Evolutionary conservation across 1,284 basidiomycete genomes (phyloP).

Genomic region (Sporisorium scitamineum): DNA sequence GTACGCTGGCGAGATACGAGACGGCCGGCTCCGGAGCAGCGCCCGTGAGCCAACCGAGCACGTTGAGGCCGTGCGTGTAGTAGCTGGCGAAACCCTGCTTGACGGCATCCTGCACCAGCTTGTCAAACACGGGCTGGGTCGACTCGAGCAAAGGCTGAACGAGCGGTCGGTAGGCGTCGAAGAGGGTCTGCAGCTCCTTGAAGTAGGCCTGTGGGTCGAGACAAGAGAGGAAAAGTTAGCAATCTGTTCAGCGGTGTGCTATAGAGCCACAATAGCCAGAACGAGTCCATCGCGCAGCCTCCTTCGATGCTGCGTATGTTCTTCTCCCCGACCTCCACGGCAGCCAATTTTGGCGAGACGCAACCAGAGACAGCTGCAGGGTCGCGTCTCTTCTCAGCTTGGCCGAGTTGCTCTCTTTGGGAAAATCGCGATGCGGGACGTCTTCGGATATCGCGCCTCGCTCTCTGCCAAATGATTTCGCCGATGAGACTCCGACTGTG

Average conservation of each 20-base stretch:
- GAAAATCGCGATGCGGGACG: not conserved
- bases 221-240: slow-evolving; percentile 9
- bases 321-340: slow-evolving; percentile 1
- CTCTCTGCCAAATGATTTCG: slow-evolving; percentile 6
- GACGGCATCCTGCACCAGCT: slow-evolving; percentile 64
- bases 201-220: slow-evolving; percentile 80
- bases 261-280: not conserved
- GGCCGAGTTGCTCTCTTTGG: slow-evolving; percentile 6
- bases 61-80: slow-evolving; percentile 85
- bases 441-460: slow-evolving; percentile 26
- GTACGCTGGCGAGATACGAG: slow-evolving; percentile 91
- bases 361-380: slow-evolving; percentile 22
- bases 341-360: not conserved
- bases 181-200: slow-evolving; percentile 90
- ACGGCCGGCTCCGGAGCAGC: slow-evolving; percentile 79
- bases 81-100: slow-evolving; percentile 75
- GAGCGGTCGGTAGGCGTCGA: slow-evolving; percentile 89
- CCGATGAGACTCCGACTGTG: slow-evolving; percentile 1
- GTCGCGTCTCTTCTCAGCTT: slow-evolving; percentile 20
- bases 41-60: slow-evolving; percentile 85
- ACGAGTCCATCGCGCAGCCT: not conserved
- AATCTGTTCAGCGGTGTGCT: not conserved
- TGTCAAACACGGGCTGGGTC: slow-evolving; percentile 72
- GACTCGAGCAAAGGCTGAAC: slow-evolving; percentile 79
- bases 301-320: not conserved